Evolutionary conservation across 2,329 filamentous ascomycete species (phyloP).

Genomic region (Fusarium sp.): DNA sequence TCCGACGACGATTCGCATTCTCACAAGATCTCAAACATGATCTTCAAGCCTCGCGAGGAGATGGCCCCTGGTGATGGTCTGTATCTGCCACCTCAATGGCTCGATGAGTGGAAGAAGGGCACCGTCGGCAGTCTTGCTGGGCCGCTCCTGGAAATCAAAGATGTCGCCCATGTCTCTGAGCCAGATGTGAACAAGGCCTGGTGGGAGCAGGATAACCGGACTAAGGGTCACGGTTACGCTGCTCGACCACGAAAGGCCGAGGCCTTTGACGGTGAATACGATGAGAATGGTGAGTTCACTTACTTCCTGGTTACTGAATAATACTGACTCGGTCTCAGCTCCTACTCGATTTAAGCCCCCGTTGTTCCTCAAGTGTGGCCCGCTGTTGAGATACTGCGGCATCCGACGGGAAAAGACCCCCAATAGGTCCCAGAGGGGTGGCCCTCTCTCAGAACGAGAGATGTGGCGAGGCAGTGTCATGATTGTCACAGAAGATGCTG

Average conservation of each 20-base stretch:
- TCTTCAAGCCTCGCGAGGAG: constrained; percentile 56
- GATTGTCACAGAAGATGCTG: constrained; percentile 90
- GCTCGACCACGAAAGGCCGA: constrained; percentile 67
- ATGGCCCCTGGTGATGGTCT: constrained; percentile 63
- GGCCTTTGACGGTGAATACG: constrained; percentile 75
- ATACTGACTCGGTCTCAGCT: constrained; percentile 48
- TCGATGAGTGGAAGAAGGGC: constrained; percentile 80
- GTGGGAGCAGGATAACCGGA: constrained; percentile 76
- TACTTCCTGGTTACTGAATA: background rate
- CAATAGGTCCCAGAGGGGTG: constrained; percentile 41
- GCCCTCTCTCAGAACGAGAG: constrained; percentile 68
- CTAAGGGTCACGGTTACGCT: constrained; percentile 59
- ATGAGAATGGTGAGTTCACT: constrained; percentile 66
- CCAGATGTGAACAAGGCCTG: constrained; percentile 71
- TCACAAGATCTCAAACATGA: constrained; percentile 55
- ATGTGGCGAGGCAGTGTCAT: constrained; percentile 94
- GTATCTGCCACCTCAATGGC: constrained; percentile 69
- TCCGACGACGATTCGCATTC: constrained; percentile 47
- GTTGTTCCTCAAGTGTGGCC: constrained; percentile 89
- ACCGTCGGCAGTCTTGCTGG: constrained; percentile 71
- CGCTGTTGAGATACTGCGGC: constrained; percentile 89
- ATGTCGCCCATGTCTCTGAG: constrained; percentile 48
- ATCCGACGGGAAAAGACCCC: constrained; percentile 72
- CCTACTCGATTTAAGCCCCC: constrained; percentile 84
- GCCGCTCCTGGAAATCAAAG: constrained; percentile 69